Evolutionary conservation across 768 basidiomycete genomes (phyloP), one percentile per base, ranked within the genome.

Genomic region (Mycena rosella): DNA sequence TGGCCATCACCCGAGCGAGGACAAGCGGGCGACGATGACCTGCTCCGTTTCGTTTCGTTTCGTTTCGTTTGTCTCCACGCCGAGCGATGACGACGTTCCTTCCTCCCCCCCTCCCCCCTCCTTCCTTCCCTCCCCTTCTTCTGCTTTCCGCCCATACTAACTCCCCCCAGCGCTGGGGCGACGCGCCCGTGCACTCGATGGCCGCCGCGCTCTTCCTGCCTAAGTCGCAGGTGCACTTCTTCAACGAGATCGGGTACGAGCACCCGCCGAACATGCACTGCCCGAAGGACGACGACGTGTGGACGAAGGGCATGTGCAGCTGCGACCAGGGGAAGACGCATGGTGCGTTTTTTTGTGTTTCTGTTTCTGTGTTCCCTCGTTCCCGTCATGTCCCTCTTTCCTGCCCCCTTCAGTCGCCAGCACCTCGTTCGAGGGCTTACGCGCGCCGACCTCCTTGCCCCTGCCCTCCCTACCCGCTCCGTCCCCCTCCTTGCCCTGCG

Each of bases 121-220:
- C 15, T 4, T 30, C 56, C 29, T 26, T 20, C 29, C 22, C 29
- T 30, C 47, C 2, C 13, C 47, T 5, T 10, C 18, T 20, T 6
- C 20, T 13, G 42, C 42, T 5, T n/a, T 3, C 20, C 45, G 24
- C 24, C 45, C 22, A 2, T n/a, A n/a, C n/a, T n/a, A n/a, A n/a
- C n/a, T n/a, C n/a, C n/a, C n/a, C n/a, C n/a, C 60, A 83, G 83
- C 81, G 83, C 45, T 85, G 84, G 84, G 83, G 82, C 11, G 90
- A 91, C 70, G 91, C 91, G 1, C 89, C 90, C 3, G 88, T 92
- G 0, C 91, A 92, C 74, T 87, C 86, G 27, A 89, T 91, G 55
- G 91, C 86, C n/a, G 90, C 87, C 1, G 85, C 87, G 0, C 76
- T 91, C n/a, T 89, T 91, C 76, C 83, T 85, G 17, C 74, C 76